These are phyloP conservation scores for Pouteria glomerata DNA, from an alignment of 148 eudicot genomes.

Conservation along the genomic window DNA sequence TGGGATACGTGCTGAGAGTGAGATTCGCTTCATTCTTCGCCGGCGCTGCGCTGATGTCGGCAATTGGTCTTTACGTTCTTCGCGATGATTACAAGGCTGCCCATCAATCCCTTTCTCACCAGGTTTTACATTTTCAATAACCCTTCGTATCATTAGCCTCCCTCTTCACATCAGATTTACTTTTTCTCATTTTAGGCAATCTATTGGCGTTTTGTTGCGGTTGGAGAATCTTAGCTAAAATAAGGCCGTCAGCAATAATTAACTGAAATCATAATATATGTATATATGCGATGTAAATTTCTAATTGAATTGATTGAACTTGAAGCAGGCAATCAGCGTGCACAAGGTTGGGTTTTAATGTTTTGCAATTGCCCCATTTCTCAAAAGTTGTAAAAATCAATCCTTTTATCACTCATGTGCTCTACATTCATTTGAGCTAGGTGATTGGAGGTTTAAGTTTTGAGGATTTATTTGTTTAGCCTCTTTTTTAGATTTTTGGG, in stretches of 20 bases:
- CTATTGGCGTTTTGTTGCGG: neutral
- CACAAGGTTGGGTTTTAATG: neutral
- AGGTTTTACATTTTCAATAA: conserved; percentile 28
- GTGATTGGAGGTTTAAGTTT: neutral
- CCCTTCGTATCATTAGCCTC: too few species aligned
- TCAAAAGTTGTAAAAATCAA: neutral
- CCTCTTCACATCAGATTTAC: neutral
- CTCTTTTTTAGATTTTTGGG: neutral
- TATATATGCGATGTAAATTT: too few species aligned
- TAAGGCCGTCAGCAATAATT: too few species aligned
- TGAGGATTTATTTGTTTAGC: neutral
- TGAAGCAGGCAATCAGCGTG: neutral
- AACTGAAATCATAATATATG: too few species aligned
- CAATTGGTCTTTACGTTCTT: conserved; percentile 52
- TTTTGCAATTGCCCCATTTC: neutral
- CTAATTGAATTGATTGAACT: too few species aligned
- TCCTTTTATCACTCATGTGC: neutral
- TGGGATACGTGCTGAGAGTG: conserved; percentile 66
- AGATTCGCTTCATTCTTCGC: conserved; percentile 68
- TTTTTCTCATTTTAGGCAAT: neutral
- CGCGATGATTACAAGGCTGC: conserved; percentile 67
- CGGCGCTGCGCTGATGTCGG: conserved; percentile 67
- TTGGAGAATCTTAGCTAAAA: too few species aligned
- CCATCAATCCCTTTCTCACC: conserved; percentile 53
- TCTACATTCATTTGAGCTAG: neutral